These are phyloP conservation scores for Calonectria pseudoturangicola DNA, from an alignment of 2,329 filamentous ascomycete genomes.

Conservation along the genomic window DNA sequence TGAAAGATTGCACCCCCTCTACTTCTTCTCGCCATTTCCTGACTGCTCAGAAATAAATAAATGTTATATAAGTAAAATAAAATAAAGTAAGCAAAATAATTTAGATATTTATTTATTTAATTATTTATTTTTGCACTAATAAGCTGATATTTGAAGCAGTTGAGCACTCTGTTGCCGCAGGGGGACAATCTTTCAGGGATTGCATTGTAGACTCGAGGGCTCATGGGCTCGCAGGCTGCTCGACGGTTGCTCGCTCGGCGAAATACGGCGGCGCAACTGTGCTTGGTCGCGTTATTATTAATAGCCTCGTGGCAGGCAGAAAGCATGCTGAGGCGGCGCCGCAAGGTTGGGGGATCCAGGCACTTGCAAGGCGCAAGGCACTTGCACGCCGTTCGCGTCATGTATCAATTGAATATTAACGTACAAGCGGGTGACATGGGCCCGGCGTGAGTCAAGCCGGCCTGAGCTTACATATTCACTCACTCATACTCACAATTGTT, in stretches of 20 bases:
- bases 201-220: too few relatives aligned
- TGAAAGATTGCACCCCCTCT: too few relatives aligned
- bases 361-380: slow-evolving; percentile 1
- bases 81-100: too few relatives aligned
- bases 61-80: too few relatives aligned
- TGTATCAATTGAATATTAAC: slow-evolving; percentile 24
- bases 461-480: slow-evolving; percentile 12
- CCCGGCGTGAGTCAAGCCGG: slow-evolving; percentile 54
- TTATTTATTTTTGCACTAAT: too few relatives aligned
- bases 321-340: too few relatives aligned
- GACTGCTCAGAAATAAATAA: too few relatives aligned
- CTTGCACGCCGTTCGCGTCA: slow-evolving; percentile 18
- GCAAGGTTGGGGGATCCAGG: slow-evolving; percentile 13
- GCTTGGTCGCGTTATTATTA: background rate
- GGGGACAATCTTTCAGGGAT: too few relatives aligned
- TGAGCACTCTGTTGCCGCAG: too few relatives aligned
- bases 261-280: slow-evolving; percentile 15
- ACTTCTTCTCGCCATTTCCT: too few relatives aligned
- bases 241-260: slow-evolving; percentile 20
- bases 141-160: too few relatives aligned
- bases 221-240: background rate
- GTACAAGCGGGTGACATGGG: slow-evolving; percentile 24
- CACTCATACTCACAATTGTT: background rate
- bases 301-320: slow-evolving; percentile 17
- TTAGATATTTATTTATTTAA: too few relatives aligned